Evolutionary conservation across 495 filamentous ascomycete genomes (phyloP).

Genomic region (Neurospora hispaniola): DNA sequence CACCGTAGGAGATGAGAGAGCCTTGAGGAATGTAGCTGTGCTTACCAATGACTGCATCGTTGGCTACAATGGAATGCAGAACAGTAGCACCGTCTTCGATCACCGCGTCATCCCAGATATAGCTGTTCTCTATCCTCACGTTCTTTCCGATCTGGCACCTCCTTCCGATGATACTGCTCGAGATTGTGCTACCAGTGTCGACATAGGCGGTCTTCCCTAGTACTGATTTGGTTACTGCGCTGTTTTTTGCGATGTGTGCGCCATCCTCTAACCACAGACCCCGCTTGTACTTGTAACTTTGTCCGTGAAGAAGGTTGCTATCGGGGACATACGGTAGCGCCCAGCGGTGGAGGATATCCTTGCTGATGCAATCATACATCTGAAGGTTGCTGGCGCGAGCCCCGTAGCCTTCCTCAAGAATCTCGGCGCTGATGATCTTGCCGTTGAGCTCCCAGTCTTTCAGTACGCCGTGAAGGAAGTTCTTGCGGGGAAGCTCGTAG

Average conservation of each 20-base stretch:
- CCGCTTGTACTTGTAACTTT: constrained; percentile 63
- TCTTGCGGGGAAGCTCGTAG: constrained; percentile 76
- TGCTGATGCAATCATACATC: constrained; percentile 84
- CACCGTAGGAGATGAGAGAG: constrained; percentile 69
- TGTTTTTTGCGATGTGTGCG: constrained; percentile 45
- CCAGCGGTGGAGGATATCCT: constrained; percentile 79
- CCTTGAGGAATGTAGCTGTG: constrained; percentile 57
- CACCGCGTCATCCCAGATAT: constrained; percentile 78
- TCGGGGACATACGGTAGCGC: constrained; percentile 91
- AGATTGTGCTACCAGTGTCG: constrained; percentile 56
- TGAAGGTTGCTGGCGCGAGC: constrained; percentile 75
- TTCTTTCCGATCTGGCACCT: constrained; percentile 78
- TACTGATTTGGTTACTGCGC: constrained; percentile 46
- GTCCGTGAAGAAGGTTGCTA: constrained; percentile 66
- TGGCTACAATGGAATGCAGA: constrained; percentile 64
- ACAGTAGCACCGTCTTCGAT: constrained; percentile 67
- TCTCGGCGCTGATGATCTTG: constrained; percentile 88
- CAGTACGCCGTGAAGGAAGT: constrained; percentile 82
- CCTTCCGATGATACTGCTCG: constrained; percentile 67
- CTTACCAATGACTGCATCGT: constrained; percentile 57
- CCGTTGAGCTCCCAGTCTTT: constrained; percentile 96
- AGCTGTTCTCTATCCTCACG: constrained; percentile 66
- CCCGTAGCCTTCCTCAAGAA: constrained; percentile 69
- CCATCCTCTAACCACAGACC: constrained; percentile 62
- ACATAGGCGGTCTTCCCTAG: constrained; percentile 69